phyloP scores from a whole-genome alignment of 495 filamentous ascomycete genomes.

The Staphylotrichum tortipilum region DNA sequence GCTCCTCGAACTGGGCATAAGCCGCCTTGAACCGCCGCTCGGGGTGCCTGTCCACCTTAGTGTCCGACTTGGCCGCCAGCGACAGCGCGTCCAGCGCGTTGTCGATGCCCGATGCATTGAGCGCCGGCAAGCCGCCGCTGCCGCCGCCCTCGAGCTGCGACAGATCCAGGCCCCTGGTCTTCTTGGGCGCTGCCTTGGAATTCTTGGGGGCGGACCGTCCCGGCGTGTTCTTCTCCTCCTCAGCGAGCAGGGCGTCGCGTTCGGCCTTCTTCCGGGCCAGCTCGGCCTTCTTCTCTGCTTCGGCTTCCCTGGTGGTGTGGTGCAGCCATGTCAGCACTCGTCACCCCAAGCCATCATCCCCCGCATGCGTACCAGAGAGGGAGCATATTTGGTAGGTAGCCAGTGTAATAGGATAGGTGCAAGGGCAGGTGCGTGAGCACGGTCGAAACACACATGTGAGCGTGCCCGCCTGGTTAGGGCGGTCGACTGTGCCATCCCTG shows the following conservation, averaged over 20 bases:
- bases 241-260: constrained; percentile 68
- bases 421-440: neutral
- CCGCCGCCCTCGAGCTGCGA: constrained; percentile 54
- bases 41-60: constrained; percentile 77
- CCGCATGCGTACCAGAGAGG: neutral
- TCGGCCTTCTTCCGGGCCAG: constrained; percentile 82
- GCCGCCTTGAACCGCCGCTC: constrained; percentile 81
- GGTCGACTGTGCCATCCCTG: neutral
- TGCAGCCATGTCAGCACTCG: constrained; percentile 9
- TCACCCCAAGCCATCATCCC: neutral
- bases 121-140: constrained; percentile 35
- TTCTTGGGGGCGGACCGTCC: constrained; percentile 54
- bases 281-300: constrained; percentile 79
- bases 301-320: constrained; percentile 55
- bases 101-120: constrained; percentile 81
- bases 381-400: neutral
- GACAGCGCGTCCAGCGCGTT: constrained; percentile 79
- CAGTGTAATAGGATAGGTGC: too few species aligned
- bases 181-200: constrained; percentile 54
- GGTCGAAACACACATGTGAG: neutral
- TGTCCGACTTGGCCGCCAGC: constrained; percentile 41
- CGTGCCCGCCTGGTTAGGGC: neutral
- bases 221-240: constrained; percentile 67
- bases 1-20: constrained; percentile 75
- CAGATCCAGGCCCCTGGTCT: constrained; percentile 59